Conservation (phyloP, 495 filamentous ascomycete genomes). For the Talaromyces thailandensis region DNA sequence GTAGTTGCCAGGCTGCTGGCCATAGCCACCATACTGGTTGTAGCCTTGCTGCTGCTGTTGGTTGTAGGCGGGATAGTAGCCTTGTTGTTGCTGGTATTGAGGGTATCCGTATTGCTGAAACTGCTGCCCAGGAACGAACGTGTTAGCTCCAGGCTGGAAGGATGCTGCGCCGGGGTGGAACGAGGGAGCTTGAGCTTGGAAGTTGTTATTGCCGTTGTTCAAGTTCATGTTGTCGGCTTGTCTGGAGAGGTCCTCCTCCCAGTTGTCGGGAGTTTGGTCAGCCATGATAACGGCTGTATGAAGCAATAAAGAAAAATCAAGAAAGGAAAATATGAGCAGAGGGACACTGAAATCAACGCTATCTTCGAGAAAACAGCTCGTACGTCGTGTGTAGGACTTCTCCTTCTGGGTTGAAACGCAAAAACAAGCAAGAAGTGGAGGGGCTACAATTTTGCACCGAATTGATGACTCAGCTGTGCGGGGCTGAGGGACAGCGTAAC, state of each 20-base stretch:
- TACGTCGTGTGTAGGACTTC: background rate
- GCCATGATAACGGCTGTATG: constrained; percentile 49
- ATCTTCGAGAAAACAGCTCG: constrained; percentile 9
- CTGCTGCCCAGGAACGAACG: constrained; percentile 72
- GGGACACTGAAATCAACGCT: constrained; percentile 3
- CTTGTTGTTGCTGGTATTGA: constrained; percentile 43
- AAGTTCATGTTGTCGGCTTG: constrained; percentile 80
- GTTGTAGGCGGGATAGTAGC: constrained; percentile 42
- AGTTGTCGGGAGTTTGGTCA: constrained; percentile 69
- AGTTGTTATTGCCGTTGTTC: constrained; percentile 65
- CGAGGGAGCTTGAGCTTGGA: constrained; percentile 49
- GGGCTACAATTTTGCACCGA: constrained; percentile 22
- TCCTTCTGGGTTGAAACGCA: background rate
- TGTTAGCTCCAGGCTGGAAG: constrained; percentile 68
- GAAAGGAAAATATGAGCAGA: constrained; percentile 8
- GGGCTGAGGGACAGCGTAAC: background rate
- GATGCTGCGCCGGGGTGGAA: constrained; percentile 24
- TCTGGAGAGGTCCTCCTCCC: constrained; percentile 89
- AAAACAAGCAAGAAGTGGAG: constrained; percentile 11
- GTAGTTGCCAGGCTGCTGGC: constrained; percentile 42
- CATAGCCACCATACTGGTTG: constrained; percentile 36
- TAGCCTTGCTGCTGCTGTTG: constrained; percentile 25
- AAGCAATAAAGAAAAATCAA: constrained; percentile 19
- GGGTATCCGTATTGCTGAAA: constrained; percentile 43
- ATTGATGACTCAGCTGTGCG: constrained; percentile 31